Percentiles rank a stretch among this genome's conserved stretches.
Evolutionary conservation across 192 early-diverging fungal species (phyloP).

Genomic region (Podila minutissima): DNA sequence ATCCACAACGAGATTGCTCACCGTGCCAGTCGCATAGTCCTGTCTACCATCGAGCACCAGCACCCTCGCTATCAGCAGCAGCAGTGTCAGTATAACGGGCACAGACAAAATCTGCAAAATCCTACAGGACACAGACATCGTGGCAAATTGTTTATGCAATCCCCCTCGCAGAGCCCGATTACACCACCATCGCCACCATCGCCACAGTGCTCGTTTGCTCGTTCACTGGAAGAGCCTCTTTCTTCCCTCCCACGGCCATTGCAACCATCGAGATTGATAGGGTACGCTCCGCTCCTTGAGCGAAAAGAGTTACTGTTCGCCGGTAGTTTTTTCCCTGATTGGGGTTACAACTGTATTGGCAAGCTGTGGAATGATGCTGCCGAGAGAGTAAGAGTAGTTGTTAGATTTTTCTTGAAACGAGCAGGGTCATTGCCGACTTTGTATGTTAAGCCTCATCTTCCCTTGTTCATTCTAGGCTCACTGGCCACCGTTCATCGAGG

Average conservation of each 20-base stretch:
- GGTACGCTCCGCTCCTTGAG: slow-evolving; percentile 27
- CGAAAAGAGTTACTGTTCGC: slow-evolving; percentile 26
- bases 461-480: slow-evolving; percentile 58
- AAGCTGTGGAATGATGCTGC: slow-evolving; percentile 48
- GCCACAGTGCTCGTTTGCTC: background rate
- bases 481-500: slow-evolving; percentile 75
- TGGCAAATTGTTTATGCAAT: background rate
- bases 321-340: slow-evolving; percentile 49
- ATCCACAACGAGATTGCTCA: slow-evolving; percentile 54
- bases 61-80: background rate
- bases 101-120: background rate
- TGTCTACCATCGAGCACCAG: background rate
- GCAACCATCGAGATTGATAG: background rate
- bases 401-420: background rate
- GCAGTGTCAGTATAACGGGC: background rate
- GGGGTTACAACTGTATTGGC: slow-evolving; percentile 49
- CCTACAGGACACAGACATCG: background rate
- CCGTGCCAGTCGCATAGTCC: slow-evolving; percentile 36
- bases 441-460: background rate
- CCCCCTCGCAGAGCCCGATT: background rate
- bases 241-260: background rate
- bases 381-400: slow-evolving; percentile 19
- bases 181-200: background rate
- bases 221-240: background rate
- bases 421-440: too few relatives aligned